Conservation (phyloP, 352 stramenopile genomes). For the Plasmopara muralis region DNA sequence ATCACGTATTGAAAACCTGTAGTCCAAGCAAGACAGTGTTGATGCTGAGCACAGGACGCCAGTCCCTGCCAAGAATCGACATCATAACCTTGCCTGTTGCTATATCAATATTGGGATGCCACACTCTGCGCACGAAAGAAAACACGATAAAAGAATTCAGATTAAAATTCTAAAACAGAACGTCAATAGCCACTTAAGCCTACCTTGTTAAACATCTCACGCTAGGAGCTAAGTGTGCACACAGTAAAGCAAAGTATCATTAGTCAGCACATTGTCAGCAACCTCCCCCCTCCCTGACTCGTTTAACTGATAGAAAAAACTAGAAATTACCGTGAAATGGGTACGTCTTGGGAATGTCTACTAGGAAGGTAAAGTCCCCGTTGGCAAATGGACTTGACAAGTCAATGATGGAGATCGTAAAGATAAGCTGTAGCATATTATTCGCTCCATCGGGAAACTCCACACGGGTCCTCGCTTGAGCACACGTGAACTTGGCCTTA, state of each 20-base stretch:
- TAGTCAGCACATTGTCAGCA: not conserved
- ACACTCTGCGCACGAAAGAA: constrained; percentile 39
- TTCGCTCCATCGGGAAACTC: constrained; percentile 77
- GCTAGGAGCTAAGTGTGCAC: constrained; percentile 39
- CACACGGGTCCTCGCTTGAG: constrained; percentile 66
- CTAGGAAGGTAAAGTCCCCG: constrained; percentile 80
- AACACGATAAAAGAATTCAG: not conserved
- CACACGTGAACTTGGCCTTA: constrained; percentile 77
- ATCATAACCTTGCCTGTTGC: constrained; percentile 80
- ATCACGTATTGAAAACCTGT: constrained; percentile 33
- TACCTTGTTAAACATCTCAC: constrained; percentile 70
- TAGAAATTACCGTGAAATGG: constrained; percentile 67
- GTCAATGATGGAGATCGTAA: constrained; percentile 74
- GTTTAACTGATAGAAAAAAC: not conserved
- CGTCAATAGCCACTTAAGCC: not conserved
- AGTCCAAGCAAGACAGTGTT: constrained; percentile 80
- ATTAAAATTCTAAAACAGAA: not conserved
- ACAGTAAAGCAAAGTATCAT: constrained; percentile 1
- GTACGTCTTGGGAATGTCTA: constrained; percentile 84
- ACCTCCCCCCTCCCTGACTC: not conserved
- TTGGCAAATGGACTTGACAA: constrained; percentile 70
- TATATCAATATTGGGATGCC: constrained; percentile 81
- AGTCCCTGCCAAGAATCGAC: constrained; percentile 77
- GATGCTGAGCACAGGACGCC: constrained; percentile 79
- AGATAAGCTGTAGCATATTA: constrained; percentile 78